These are phyloP conservation scores for Rhizomucor miehei DNA, from an alignment of 371 early-diverging fungal genomes.

Conservation along the genomic window DNA sequence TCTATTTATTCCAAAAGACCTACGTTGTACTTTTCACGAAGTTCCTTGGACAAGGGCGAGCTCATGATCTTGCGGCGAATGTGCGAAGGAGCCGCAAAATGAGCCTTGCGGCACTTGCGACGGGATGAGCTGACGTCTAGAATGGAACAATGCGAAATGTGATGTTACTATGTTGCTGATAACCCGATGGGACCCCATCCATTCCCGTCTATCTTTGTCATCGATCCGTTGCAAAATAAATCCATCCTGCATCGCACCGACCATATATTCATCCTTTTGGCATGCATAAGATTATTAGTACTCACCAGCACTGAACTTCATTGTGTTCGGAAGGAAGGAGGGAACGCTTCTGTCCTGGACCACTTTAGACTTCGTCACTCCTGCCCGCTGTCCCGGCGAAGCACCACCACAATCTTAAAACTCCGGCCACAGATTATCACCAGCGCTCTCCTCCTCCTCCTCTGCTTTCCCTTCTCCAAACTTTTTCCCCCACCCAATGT, in stretches of 20 bases:
- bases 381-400: no score
- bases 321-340: conserved; percentile 4
- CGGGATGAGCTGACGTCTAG: conserved; percentile 91
- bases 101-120: conserved; percentile 97
- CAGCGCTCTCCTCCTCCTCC: no score
- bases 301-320: conserved; percentile 44
- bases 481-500: conserved; percentile 19
- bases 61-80: conserved; percentile 96
- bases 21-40: conserved; percentile 94
- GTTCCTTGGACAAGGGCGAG: conserved; percentile 95
- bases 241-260: no score
- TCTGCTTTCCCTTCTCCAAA: no score
- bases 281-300: not conserved
- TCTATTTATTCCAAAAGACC: conserved; percentile 4
- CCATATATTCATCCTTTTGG: not conserved
- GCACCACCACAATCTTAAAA: no score
- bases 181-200: no score
- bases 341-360: no score
- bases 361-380: no score
- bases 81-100: conserved; percentile 96
- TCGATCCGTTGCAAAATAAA: not conserved
- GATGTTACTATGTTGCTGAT: no score
- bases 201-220: not conserved
- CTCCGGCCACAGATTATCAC: no score
- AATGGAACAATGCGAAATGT: no score